Conservation (phyloP, 768 basidiomycete species). For the Amanita rubescens region DNA sequence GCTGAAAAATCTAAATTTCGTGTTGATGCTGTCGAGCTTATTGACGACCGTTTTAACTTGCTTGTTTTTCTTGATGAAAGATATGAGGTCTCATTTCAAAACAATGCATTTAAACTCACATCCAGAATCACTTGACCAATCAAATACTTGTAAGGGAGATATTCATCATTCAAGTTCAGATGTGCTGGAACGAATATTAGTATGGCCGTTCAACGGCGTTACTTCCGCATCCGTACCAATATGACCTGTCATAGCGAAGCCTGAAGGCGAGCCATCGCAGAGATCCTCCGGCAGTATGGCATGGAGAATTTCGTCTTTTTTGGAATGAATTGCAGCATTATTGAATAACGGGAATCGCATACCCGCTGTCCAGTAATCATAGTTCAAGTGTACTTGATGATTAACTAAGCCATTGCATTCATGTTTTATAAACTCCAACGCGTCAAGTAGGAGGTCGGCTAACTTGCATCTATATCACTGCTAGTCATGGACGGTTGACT, state of each 20-base stretch:
- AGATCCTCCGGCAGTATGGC: constrained; percentile 76
- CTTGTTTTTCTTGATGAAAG: constrained; percentile 68
- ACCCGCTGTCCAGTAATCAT: constrained; percentile 90
- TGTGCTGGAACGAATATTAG: constrained; percentile 52
- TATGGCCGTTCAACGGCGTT: background rate
- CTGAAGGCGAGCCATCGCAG: constrained; percentile 71
- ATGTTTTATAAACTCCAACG: constrained; percentile 46
- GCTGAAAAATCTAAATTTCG: constrained; percentile 83
- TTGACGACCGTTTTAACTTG: constrained; percentile 86
- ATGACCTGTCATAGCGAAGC: constrained; percentile 87
- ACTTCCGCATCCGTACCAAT: constrained; percentile 58
- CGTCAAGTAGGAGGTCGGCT: constrained; percentile 61
- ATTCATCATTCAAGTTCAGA: constrained; percentile 84
- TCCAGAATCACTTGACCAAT: constrained; percentile 93
- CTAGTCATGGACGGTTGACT: background rate
- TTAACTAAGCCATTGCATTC: constrained; percentile 49
- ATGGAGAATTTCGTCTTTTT: constrained; percentile 74
- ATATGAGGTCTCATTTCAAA: constrained; percentile 1
- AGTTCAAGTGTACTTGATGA: constrained; percentile 61
- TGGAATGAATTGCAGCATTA: background rate
- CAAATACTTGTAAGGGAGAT: constrained; percentile 82
- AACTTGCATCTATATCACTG: constrained; percentile 32
- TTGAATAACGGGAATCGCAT: background rate
- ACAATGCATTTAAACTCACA: constrained; percentile 36
- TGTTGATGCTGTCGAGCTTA: constrained; percentile 83